Conservation (phyloP, 2,329 filamentous ascomycete species). For the Ambrosiella beaveri region DNA sequence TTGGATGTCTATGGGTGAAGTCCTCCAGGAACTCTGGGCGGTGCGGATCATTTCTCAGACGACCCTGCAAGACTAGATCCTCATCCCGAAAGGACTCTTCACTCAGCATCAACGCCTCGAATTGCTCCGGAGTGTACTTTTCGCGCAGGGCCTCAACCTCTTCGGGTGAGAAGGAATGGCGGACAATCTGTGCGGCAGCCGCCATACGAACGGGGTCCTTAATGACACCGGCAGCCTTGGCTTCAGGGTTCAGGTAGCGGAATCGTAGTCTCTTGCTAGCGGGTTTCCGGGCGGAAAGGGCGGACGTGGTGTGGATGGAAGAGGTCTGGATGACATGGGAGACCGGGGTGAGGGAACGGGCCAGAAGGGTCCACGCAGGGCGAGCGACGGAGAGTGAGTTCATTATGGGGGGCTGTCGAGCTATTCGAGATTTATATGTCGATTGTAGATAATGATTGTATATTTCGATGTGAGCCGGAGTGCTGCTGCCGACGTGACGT, state of each 20-base stretch:
- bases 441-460: no score
- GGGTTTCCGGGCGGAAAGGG: slow-evolving; percentile 27
- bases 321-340: slow-evolving; percentile 15
- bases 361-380: slow-evolving; percentile 8
- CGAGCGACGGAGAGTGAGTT: slow-evolving; percentile 8
- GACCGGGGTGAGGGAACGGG: slow-evolving; percentile 12
- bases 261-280: slow-evolving; percentile 3
- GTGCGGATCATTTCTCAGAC: slow-evolving; percentile 55
- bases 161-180: background rate
- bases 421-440: background rate
- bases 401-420: background rate
- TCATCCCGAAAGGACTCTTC: slow-evolving; percentile 58
- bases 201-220: background rate
- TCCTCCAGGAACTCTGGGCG: slow-evolving; percentile 65
- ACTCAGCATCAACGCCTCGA: slow-evolving; percentile 64
- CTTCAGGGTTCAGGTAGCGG: slow-evolving; percentile 9
- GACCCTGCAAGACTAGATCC: slow-evolving; percentile 58
- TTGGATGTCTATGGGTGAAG: slow-evolving; percentile 57
- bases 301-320: slow-evolving; percentile 34
- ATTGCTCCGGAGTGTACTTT: slow-evolving; percentile 65
- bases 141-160: slow-evolving; percentile 18
- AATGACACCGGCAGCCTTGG: slow-evolving; percentile 1
- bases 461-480: background rate
- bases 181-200: background rate
- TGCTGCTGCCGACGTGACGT: background rate